A percentile compares a stretch with the other conserved stretches of the same genome.
Conservation (phyloP, 176 grass and related monocot species). For the Ensete glaucum region DNA sequence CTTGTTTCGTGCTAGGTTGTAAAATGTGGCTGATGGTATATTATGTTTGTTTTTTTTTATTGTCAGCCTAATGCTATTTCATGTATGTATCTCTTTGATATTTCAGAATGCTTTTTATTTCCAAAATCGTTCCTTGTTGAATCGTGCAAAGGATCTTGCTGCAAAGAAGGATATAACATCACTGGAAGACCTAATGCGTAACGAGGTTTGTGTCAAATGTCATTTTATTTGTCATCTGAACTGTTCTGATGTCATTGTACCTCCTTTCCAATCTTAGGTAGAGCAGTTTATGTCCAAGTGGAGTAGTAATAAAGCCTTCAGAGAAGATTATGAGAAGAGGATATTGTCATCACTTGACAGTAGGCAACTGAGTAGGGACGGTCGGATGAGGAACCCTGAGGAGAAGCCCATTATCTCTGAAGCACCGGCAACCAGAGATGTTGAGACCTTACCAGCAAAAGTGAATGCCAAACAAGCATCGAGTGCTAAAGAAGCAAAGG, state of each 20-base stretch:
- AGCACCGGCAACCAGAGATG: constrained; percentile 19
- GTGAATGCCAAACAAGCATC: constrained; percentile 26
- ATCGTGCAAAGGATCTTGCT: constrained; percentile 57
- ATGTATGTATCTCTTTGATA: constrained; percentile 11
- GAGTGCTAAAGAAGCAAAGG: constrained; percentile 35
- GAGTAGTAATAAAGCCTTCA: constrained; percentile 56
- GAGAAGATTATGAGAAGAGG: constrained; percentile 88
- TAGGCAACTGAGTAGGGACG: constrained; percentile 58
- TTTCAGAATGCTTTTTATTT: constrained; percentile 54
- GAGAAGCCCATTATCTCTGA: constrained; percentile 73
- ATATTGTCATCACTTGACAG: constrained; percentile 59
- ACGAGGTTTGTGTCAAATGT: constrained; percentile 41
- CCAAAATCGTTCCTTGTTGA: constrained; percentile 55
- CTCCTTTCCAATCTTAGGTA: constrained; percentile 33
- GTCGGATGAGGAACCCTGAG: constrained; percentile 80
- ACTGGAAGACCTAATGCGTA: constrained; percentile 53
- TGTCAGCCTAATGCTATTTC: constrained; percentile 7
- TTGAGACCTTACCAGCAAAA: constrained; percentile 41
- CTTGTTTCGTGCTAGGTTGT: not conserved
- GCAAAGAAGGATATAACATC: constrained; percentile 54
- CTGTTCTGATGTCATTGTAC: not conserved
- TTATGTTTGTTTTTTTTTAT: not conserved
- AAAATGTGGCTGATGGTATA: not conserved
- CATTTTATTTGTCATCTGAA: not conserved
- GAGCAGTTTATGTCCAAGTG: constrained; percentile 79